A percentile compares a stretch with the other conserved stretches of the same genome.
Conservation (phyloP, 2,329 filamentous ascomycete genomes). For the Penicillium hordei region DNA sequence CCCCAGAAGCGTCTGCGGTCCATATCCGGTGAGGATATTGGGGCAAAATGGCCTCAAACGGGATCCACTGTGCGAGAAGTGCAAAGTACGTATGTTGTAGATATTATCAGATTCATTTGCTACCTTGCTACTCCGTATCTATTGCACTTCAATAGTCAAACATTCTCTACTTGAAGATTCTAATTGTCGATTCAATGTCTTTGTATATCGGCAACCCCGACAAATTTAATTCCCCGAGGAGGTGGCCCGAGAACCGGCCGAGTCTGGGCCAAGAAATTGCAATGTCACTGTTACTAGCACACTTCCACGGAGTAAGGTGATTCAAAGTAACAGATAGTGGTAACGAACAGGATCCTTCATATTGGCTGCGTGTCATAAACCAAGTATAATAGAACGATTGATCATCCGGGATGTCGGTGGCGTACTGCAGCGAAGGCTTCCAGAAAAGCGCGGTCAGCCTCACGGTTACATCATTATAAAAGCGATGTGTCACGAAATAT, state of each 20-base stretch:
- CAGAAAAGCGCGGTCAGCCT: slow-evolving; percentile 34
- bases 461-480: slow-evolving; percentile 14
- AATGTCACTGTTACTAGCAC: not conserved
- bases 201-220: not conserved
- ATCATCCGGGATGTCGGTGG: slow-evolving; percentile 1
- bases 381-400: not conserved
- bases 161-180: too few relatives aligned
- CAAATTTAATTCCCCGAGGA: not conserved
- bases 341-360: not conserved
- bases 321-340: not conserved
- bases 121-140: too few relatives aligned
- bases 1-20: slow-evolving; percentile 16
- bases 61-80: not conserved
- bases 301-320: not conserved
- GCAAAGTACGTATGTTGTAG: not conserved
- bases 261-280: not conserved
- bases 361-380: not conserved
- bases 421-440: slow-evolving; percentile 37
- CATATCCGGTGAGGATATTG: slow-evolving; percentile 20
- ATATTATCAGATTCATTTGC: too few relatives aligned
- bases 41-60: slow-evolving; percentile 1
- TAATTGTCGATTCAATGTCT: too few relatives aligned
- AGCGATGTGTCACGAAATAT: not conserved
- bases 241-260: not conserved
- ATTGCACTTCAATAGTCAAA: too few relatives aligned